These are phyloP conservation scores for Tremellales sp. DNA, from an alignment of 1,284 basidiomycete species.

Conservation along the genomic window DNA sequence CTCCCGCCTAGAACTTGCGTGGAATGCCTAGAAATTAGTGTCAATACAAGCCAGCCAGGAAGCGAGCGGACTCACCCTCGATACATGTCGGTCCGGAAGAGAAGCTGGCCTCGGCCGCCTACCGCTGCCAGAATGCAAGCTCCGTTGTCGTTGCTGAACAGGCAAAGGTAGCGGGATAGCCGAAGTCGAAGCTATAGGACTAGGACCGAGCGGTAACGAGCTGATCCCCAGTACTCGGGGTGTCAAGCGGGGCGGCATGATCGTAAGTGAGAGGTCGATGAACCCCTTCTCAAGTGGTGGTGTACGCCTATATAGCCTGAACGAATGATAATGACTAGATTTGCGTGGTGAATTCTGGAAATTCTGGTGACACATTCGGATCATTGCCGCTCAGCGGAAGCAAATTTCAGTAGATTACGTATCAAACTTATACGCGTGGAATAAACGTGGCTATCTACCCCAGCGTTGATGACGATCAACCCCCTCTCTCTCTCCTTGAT, in stretches of 20 bases:
- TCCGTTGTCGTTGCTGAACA: background rate
- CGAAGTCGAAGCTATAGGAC: background rate
- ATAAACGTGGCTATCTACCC: no score
- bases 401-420: no score
- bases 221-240: no score
- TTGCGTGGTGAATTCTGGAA: background rate
- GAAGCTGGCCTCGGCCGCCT: background rate
- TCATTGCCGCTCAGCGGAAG: background rate
- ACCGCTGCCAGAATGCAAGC: background rate
- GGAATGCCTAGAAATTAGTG: constrained; percentile 52
- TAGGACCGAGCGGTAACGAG: background rate
- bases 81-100: background rate
- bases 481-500: background rate
- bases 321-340: background rate
- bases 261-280: no score
- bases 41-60: background rate
- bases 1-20: constrained; percentile 58
- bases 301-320: background rate
- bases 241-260: background rate
- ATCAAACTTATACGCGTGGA: background rate
- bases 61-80: background rate
- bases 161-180: background rate
- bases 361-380: no score
- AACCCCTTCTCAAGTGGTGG: no score
- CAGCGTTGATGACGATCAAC: background rate